Percentiles rank a stretch among this genome's conserved stretches.
Evolutionary conservation across 2,329 filamentous ascomycete genomes (phyloP).

Genomic region (Lachnellula occidentalis): DNA sequence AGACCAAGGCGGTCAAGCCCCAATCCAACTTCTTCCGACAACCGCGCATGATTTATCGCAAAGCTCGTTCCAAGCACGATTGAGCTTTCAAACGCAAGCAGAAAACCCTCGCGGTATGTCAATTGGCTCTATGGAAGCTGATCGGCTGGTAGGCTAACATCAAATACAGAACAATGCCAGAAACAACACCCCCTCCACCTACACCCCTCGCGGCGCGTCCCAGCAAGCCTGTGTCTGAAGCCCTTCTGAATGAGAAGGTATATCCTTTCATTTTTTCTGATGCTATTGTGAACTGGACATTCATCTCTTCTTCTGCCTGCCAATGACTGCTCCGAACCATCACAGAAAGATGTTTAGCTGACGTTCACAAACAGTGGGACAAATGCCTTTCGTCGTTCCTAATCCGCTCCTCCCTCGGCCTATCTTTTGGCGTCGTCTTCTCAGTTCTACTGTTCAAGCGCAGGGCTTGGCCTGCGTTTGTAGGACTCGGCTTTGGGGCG

Average conservation of each 20-base stretch:
- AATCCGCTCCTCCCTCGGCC: constrained; percentile 91
- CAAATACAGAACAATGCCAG: constrained; percentile 21
- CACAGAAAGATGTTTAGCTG: not conserved
- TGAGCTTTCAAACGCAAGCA: too few relatives aligned
- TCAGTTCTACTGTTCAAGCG: constrained; percentile 97
- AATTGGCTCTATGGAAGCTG: not conserved
- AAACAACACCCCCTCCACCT: constrained; percentile 46
- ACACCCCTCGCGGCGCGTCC: constrained; percentile 62
- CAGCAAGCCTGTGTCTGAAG: constrained; percentile 85
- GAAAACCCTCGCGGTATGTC: too few relatives aligned
- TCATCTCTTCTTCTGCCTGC: constrained; percentile 20
- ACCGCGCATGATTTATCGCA: not conserved
- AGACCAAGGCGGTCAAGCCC: not conserved
- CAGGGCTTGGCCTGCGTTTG: constrained; percentile 93
- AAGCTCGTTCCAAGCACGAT: constrained; percentile 1
- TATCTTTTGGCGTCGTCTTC: constrained; percentile 97
- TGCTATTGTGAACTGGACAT: not conserved
- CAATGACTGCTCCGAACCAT: not conserved
- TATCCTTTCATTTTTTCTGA: not conserved
- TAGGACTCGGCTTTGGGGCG: constrained; percentile 90
- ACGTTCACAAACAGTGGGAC: constrained; percentile 67
- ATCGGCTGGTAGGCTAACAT: not conserved
- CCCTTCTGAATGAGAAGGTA: constrained; percentile 98
- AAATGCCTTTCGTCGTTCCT: constrained; percentile 95
- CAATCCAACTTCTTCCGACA: not conserved